Evolutionary conservation across 148 eudicot genomes (phyloP), one percentile per base, ranked within the genome.

Genomic region (Heliosperma pusillum): DNA sequence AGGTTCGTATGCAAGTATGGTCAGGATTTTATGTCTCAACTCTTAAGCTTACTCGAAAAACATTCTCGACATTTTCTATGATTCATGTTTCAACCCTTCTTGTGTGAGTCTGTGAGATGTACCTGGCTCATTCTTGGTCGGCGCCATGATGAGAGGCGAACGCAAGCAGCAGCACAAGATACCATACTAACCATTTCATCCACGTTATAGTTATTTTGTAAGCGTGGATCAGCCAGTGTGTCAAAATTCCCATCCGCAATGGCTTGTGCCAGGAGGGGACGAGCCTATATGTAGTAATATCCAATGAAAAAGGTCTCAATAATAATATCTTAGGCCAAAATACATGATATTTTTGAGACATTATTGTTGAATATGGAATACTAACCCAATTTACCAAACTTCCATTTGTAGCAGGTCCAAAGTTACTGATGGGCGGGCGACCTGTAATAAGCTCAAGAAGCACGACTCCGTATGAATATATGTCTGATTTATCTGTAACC

Each of bases 51-150:
- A 29, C 30, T 29, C 30, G 30, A 29, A 29, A 29, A 29, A 29
- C n/a, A 29, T 29, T 29, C 30, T 29, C 30, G 3, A 29, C 30
- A 29, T 29, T 29, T 29, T 29, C 30, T 1, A 29, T 29, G 30
- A 29, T 29, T 29, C 1, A 29, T 1, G 30, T 29, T 29, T 29
- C 30, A 29, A 29, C 30, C 30, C 30, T 29, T 7, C 25, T 15
- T 20, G 58, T 42, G 10, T 12, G 30, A 29, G 30, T 1, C 3
- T 1, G 1, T 29, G 33, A 6, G 33, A 6, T 45, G 42, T 69
- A 87, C 89, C 84, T 87, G 86, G 74, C 90, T 85, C 89, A 88
- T 84, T 70, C 81, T 81, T 26, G 91, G 91, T 12, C 91, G 77
- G 24, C 86, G 82, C 85, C 82, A 77, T 52, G 87, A 85, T 22